phyloP scores from a whole-genome alignment of 495 filamentous ascomycete species.

The Neurospora sp. region DNA sequence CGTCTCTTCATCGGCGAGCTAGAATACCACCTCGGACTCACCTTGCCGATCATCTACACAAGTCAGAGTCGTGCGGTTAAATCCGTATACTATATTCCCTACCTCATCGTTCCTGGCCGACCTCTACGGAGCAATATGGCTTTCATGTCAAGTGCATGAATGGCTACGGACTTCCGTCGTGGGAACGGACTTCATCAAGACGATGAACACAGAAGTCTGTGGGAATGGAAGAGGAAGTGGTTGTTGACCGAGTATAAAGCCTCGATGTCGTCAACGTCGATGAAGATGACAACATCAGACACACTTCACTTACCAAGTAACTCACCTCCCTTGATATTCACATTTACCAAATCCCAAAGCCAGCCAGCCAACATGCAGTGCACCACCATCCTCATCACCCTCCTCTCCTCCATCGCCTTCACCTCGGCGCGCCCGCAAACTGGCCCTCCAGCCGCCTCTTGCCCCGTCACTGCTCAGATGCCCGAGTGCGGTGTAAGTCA shows the following conservation, averaged over 20 bases:
- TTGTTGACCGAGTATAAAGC: neutral
- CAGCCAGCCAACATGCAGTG: constrained; percentile 1
- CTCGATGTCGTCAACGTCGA: neutral
- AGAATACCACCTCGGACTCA: neutral
- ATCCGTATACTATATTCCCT: neutral
- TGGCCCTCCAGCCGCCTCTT: neutral
- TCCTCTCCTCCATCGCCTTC: neutral
- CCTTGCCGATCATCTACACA: neutral
- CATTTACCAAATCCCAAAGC: neutral
- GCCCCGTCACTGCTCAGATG: constrained; percentile 1
- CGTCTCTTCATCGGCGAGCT: neutral
- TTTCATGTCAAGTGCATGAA: neutral
- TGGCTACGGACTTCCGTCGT: neutral
- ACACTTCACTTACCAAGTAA: neutral
- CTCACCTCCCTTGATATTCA: neutral
- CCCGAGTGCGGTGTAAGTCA: constrained; percentile 6
- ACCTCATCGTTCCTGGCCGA: neutral
- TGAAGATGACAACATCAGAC: neutral
- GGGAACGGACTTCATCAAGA: neutral
- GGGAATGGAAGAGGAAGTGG: neutral
- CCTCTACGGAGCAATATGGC: neutral
- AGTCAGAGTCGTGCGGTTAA: neutral
- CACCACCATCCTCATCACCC: neutral
- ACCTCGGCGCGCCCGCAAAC: neutral
- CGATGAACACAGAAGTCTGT: neutral